phyloP scores from a whole-genome alignment of 768 basidiomycete genomes.

The Psilocybe tampanensis region DNA sequence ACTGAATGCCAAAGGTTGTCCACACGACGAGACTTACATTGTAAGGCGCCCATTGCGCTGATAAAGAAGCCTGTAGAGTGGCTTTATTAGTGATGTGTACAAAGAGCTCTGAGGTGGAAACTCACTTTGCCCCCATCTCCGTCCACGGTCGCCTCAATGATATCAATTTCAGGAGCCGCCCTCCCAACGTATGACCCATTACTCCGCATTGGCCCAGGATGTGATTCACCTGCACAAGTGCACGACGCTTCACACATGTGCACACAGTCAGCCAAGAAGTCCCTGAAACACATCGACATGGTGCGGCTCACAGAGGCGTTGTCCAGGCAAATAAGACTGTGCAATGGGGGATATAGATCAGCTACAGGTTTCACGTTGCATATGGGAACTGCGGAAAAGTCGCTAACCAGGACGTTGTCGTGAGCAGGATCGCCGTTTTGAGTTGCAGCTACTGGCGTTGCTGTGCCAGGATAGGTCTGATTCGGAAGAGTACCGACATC shows the following conservation, averaged over 20 bases:
- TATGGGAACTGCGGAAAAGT: not conserved
- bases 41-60: constrained; percentile 61
- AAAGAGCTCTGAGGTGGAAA: not conserved
- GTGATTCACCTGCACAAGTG: constrained; percentile 42
- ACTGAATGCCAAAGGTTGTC: not conserved
- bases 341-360: no score
- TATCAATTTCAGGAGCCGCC: constrained; percentile 69
- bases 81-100: not conserved
- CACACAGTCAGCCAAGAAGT: no score
- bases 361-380: not conserved
- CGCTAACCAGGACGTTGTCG: constrained; percentile 36
- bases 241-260: constrained; percentile 34
- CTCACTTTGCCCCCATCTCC: constrained; percentile 27
- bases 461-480: constrained; percentile 66
- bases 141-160: constrained; percentile 56
- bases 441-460: constrained; percentile 48
- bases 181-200: constrained; percentile 62
- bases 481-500: constrained; percentile 82
- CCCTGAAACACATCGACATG: no score
- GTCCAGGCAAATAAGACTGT: constrained; percentile 76
- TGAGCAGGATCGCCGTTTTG: constrained; percentile 42
- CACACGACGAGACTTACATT: constrained; percentile 37
- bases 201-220: constrained; percentile 38
- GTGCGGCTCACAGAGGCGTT: constrained; percentile 32
- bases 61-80: constrained; percentile 47